Evolutionary conservation across 352 stramenopile species (phyloP).

Genomic region (Phytopythium sindhum): DNA sequence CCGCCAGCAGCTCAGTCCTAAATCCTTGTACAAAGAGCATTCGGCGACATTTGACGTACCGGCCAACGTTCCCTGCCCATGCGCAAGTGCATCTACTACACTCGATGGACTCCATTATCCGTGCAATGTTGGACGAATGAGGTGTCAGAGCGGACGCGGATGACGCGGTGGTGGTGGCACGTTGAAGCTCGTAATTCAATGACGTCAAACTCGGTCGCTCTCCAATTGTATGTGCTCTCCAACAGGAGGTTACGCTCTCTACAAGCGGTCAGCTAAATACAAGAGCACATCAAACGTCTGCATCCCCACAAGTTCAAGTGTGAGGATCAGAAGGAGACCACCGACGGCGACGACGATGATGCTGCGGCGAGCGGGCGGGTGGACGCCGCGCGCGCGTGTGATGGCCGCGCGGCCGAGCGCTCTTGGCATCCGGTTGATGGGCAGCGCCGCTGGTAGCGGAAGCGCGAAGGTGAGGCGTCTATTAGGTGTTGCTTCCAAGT

Average conservation of each 20-base stretch:
- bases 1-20: not conserved
- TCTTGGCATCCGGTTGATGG: not conserved
- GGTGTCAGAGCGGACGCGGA: not conserved
- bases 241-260: not conserved
- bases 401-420: not conserved
- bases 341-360: not conserved
- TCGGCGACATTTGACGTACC: not conserved
- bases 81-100: too few species aligned
- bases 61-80: not conserved
- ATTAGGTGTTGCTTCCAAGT: not conserved
- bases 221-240: not conserved
- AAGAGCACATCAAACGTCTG: constrained; percentile 2
- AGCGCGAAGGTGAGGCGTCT: not conserved
- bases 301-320: not conserved
- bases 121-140: too few species aligned
- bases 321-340: not conserved
- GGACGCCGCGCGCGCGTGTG: not conserved
- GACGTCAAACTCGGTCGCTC: not conserved
- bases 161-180: not conserved
- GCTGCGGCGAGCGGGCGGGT: not conserved
- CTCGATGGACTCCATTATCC: too few species aligned
- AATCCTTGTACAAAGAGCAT: constrained; percentile 1
- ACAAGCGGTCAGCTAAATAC: not conserved
- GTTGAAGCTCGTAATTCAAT: constrained; percentile 5
- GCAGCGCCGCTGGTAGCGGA: not conserved